Evolutionary conservation across 2,329 filamentous ascomycete genomes (phyloP), one percentile per base, ranked within the genome.

Genomic region (Penicillium sp.): DNA sequence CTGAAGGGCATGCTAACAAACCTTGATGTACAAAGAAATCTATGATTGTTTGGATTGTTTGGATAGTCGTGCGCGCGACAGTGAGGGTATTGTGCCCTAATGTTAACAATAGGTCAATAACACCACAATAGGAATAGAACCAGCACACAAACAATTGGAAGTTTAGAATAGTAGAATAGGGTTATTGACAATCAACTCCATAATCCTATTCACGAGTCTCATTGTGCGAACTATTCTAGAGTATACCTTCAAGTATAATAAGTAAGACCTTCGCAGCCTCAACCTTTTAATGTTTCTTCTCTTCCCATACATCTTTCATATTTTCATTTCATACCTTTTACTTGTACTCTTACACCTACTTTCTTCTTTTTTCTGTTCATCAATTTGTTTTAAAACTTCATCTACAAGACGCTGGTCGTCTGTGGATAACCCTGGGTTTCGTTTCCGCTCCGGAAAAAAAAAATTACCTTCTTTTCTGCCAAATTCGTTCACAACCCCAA

Each of bases 381-480:
- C 5, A 50, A 15, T 25, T 33, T 25, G 13, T 44, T 15, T 45
- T 27, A 25, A 25, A 50, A 40, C 29, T 43, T 52, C 36, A 50
- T 41, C 47, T 19, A 29, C 31, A 36, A 36, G 21, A 19, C 10
- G 29, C 39, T 36, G 50, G 29, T 45, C 27, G 19, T 19, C 29
- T 27, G 45, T 51, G 50, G 48, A 53, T 59, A 62, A 58, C 45
- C 45, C 45, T 34, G 45, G 58, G 58, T 41, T 63, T 52, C n/a
- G 48, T 54, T 49, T 53, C 56, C 58, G 59, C 51, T 50, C 54
- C 51, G 57, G 47, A 58, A 62, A 64, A 63, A 63, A 62, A 60
- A 53, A 60, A 55, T 58, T 38, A 59, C 49, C 45, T 33, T 58
- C 45, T 63, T 65, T 65, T 65, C 63, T 65, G 61, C 63, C 63